phyloP scores from a whole-genome alignment of 495 filamentous ascomycete species.

The Trichocladium antarcticum region DNA sequence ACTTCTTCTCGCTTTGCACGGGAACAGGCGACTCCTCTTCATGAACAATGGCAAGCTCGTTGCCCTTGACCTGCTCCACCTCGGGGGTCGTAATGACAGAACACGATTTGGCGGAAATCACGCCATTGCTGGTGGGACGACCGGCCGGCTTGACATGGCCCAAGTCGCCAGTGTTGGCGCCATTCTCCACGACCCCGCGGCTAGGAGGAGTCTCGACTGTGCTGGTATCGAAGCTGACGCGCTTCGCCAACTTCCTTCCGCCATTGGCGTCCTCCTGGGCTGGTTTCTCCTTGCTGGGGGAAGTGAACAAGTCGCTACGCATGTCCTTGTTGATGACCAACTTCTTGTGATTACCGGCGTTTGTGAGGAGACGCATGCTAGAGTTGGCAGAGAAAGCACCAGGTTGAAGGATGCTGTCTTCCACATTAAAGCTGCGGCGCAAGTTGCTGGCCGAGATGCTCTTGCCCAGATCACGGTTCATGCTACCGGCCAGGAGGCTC shows the following conservation, averaged over 20 bases:
- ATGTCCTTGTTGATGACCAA: conserved; percentile 81
- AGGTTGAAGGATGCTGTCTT: conserved; percentile 75
- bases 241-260: conserved; percentile 60
- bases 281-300: conserved; percentile 38
- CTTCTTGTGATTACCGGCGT: conserved; percentile 64
- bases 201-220: conserved; percentile 33
- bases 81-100: conserved; percentile 43
- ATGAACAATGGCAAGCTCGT: conserved; percentile 67
- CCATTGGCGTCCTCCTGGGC: conserved; percentile 32
- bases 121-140: conserved; percentile 33
- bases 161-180: conserved; percentile 51
- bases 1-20: conserved; percentile 13
- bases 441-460: conserved; percentile 54
- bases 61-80: conserved; percentile 61
- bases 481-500: conserved; percentile 54
- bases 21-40: conserved; percentile 48
- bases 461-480: conserved; percentile 45
- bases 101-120: conserved; percentile 39
- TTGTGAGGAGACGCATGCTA: conserved; percentile 46
- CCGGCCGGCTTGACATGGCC: conserved; percentile 55
- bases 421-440: conserved; percentile 44
- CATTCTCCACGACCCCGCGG: neutral
- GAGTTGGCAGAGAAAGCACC: conserved; percentile 70
- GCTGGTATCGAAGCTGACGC: conserved; percentile 77
- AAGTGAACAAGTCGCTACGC: conserved; percentile 63